Percentiles rank a stretch among this genome's conserved stretches.
phyloP scores from a whole-genome alignment of 768 basidiomycete genomes.

The Suillus variegatus region DNA sequence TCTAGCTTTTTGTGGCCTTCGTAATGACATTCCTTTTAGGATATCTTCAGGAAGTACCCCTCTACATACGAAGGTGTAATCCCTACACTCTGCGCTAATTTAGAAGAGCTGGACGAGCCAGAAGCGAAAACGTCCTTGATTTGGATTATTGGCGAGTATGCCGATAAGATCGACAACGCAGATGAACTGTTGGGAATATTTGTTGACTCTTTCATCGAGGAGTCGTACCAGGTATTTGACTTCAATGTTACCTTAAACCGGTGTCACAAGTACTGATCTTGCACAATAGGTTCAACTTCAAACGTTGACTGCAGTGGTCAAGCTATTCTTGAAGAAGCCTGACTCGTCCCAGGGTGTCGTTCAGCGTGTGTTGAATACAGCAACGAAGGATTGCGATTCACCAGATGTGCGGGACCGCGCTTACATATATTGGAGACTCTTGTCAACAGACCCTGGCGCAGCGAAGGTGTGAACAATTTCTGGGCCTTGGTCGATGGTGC shows the following conservation, averaged over 20 bases:
- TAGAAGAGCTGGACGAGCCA: slow-evolving; percentile 96
- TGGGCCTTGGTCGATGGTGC: background rate
- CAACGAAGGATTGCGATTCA: slow-evolving; percentile 96
- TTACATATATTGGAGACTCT: slow-evolving; percentile 95
- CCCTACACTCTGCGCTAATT: slow-evolving; percentile 89
- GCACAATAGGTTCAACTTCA: slow-evolving; percentile 63
- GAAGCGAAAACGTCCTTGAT: slow-evolving; percentile 98
- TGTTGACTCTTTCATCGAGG: slow-evolving; percentile 91
- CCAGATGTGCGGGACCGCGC: slow-evolving; percentile 96
- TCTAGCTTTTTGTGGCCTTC: background rate
- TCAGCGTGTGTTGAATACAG: slow-evolving; percentile 88
- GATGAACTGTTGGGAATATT: slow-evolving; percentile 89
- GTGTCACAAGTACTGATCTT: background rate
- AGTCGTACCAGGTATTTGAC: slow-evolving; percentile 76
- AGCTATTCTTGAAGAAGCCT: slow-evolving; percentile 94
- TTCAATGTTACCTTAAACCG: background rate
- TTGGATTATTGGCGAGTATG: slow-evolving; percentile 99
- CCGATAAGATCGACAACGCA: slow-evolving; percentile 96
- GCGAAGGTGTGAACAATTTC: slow-evolving; percentile 68
- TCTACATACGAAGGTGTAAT: slow-evolving; percentile 96
- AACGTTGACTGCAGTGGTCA: slow-evolving; percentile 93
- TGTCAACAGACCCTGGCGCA: slow-evolving; percentile 93
- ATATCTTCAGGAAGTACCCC: slow-evolving; percentile 98
- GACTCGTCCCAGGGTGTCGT: slow-evolving; percentile 92
- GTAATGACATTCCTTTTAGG: slow-evolving; percentile 46